These are phyloP conservation scores for Hypholoma sublateritium DNA, from an alignment of 768 basidiomycete species.

Conservation along the genomic window DNA sequence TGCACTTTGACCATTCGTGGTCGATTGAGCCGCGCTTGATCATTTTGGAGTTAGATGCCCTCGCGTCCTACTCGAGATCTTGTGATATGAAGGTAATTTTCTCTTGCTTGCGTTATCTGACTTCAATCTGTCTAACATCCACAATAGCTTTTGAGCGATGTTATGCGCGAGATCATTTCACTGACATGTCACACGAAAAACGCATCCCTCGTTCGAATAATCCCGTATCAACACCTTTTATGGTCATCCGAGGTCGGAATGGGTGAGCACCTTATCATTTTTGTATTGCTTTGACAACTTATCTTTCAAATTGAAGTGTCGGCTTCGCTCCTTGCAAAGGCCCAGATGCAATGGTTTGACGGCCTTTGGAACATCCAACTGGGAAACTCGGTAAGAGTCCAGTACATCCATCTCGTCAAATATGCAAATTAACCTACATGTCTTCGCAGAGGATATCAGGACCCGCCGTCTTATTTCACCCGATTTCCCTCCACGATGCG, in stretches of 20 bases:
- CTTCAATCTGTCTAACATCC: no score
- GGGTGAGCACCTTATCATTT: conserved; percentile 31
- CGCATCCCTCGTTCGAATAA: conserved; percentile 43
- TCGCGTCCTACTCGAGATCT: conserved; percentile 18
- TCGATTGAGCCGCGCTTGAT: conserved; percentile 21
- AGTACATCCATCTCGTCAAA: not conserved
- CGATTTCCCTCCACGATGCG: conserved; percentile 37
- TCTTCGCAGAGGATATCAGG: conserved; percentile 22
- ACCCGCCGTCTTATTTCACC: conserved; percentile 44
- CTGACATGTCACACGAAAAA: conserved; percentile 31
- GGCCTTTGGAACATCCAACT: conserved; percentile 41
- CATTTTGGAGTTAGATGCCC: conserved; percentile 34
- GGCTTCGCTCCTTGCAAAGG: conserved; percentile 12
- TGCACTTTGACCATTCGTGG: not conserved
- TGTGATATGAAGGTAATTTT: conserved; percentile 4
- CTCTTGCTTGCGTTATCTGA: no score
- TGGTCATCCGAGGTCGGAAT: conserved; percentile 44
- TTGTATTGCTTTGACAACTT: not conserved
- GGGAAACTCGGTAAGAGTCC: conserved; percentile 21
- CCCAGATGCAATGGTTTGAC: conserved; percentile 50
- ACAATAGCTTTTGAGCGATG: conserved; percentile 2
- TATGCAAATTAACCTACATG: not conserved
- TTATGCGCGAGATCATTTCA: conserved; percentile 36
- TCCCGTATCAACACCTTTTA: conserved; percentile 55
- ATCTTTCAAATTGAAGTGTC: conserved; percentile 23